A percentile compares a stretch with the other conserved stretches of the same genome.
Evolutionary conservation across 805 yeast species (phyloP).

Genomic region (Candida maltosa): DNA sequence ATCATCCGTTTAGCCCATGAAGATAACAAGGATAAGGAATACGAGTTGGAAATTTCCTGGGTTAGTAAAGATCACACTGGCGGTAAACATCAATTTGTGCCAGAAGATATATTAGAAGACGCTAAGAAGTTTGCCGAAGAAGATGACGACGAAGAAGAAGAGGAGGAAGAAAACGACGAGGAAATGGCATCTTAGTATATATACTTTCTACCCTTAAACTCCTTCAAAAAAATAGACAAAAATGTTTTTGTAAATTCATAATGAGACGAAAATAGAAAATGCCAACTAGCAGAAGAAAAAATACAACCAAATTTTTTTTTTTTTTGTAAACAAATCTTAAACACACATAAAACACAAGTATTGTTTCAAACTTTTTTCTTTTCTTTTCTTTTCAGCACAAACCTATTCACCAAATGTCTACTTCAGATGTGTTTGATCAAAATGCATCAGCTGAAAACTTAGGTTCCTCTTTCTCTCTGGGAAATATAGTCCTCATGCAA

Average conservation of each 20-base stretch:
- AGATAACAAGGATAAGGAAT: conserved; percentile 95
- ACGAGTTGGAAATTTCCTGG: conserved; percentile 94
- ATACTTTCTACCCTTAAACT: no score
- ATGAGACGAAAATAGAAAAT: no score
- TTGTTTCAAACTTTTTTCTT: no score
- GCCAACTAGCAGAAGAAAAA: no score
- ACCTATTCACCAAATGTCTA: no score
- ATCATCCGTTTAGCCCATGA: conserved; percentile 94
- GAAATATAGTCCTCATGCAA: conserved; percentile 3
- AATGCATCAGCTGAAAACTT: no score
- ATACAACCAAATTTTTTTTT: no score
- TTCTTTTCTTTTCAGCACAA: no score
- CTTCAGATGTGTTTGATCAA: conserved; percentile 3
- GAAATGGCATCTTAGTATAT: conserved; percentile 15
- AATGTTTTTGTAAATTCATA: no score
- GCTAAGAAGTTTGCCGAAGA: conserved; percentile 83
- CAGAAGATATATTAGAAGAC: conserved; percentile 73
- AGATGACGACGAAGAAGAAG: conserved; percentile 76
- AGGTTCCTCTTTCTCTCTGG: neutral
- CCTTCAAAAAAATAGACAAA: no score
- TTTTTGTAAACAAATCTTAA: no score
- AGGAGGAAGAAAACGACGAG: conserved; percentile 43
- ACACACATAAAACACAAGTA: no score
- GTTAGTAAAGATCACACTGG: conserved; percentile 69
- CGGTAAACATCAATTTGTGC: conserved; percentile 78